Percentiles rank a stretch among this genome's conserved stretches.
Evolutionary conservation across 192 early-diverging fungal species (phyloP).

Genomic region (Coemansia sp.): DNA sequence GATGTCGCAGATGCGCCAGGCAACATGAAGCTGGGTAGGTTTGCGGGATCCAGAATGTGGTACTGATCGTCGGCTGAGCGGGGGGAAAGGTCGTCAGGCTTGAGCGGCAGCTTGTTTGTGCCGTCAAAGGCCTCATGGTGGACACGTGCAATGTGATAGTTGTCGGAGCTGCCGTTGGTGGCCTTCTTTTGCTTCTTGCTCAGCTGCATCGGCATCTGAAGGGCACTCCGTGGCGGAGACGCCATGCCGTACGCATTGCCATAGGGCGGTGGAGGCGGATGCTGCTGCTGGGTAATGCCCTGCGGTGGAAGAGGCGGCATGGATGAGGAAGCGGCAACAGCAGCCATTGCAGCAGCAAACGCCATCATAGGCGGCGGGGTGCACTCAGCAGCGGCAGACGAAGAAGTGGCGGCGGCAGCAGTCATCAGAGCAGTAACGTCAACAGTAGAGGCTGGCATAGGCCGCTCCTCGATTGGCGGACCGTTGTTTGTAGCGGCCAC

Average conservation of each 20-base stretch:
- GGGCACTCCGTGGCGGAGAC: constrained; percentile 8
- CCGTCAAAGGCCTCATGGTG: constrained; percentile 53
- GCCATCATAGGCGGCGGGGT: constrained; percentile 15
- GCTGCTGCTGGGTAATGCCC: neutral
- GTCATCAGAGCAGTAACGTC: constrained; percentile 12
- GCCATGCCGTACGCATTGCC: constrained; percentile 8
- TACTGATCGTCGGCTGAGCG: constrained; percentile 40
- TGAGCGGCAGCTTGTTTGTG: constrained; percentile 51
- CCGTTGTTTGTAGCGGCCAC: neutral
- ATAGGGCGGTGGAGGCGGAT: neutral
- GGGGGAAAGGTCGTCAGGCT: constrained; percentile 41
- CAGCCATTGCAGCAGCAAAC: constrained; percentile 7
- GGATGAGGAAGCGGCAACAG: constrained; percentile 2
- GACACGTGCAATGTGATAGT: constrained; percentile 41
- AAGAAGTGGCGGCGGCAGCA: constrained; percentile 16
- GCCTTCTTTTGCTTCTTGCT: constrained; percentile 36
- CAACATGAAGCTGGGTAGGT: constrained; percentile 50
- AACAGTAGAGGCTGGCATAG: constrained; percentile 3
- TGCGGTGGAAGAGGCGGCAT: constrained; percentile 1
- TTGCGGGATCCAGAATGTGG: constrained; percentile 43
- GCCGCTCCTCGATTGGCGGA: constrained; percentile 14
- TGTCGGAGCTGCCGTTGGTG: constrained; percentile 10
- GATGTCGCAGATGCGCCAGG: constrained; percentile 4
- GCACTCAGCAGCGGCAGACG: constrained; percentile 6
- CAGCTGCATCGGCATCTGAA: constrained; percentile 4